Conservation (phyloP, 2,329 filamentous ascomycete species). For the Ploettnerulaceae sp. region DNA sequence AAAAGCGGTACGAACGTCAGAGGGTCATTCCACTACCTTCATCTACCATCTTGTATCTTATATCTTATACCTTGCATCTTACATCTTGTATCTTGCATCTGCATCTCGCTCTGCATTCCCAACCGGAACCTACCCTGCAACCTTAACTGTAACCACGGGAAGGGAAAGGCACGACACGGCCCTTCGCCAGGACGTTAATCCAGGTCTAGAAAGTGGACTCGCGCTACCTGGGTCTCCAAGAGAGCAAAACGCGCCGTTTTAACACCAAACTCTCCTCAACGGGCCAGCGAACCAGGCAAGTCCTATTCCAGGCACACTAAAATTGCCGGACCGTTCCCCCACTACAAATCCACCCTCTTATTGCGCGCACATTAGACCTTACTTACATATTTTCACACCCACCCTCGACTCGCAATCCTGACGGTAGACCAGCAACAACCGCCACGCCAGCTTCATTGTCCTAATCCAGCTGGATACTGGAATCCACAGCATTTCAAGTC, state of each 20-base stretch:
- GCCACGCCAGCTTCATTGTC: too few species aligned
- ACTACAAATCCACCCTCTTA: slow-evolving; percentile 6
- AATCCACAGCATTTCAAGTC: too few species aligned
- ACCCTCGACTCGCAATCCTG: neutral
- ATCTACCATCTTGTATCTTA: too few species aligned
- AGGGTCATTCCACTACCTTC: too few species aligned
- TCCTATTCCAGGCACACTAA: slow-evolving; percentile 11
- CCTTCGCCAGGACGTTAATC: slow-evolving; percentile 15
- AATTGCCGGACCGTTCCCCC: slow-evolving; percentile 16
- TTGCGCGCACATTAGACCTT: neutral
- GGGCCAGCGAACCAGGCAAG: slow-evolving; percentile 8
- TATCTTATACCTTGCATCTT: too few species aligned
- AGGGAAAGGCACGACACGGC: slow-evolving; percentile 25
- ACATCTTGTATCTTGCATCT: too few species aligned
- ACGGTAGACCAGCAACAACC: too few species aligned
- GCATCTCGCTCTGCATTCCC: neutral
- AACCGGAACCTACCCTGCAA: neutral
- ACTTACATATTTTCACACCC: neutral
- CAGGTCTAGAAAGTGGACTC: slow-evolving; percentile 11
- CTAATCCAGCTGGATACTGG: too few species aligned
- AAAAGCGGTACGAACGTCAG: too few species aligned
- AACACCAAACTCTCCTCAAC: slow-evolving; percentile 11
- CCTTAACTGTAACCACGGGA: slow-evolving; percentile 16
- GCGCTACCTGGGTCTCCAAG: slow-evolving; percentile 8
- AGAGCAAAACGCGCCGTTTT: slow-evolving; percentile 10